Conservation (phyloP, 2,329 filamentous ascomycete species). For the Colletotrichum eleusines region DNA sequence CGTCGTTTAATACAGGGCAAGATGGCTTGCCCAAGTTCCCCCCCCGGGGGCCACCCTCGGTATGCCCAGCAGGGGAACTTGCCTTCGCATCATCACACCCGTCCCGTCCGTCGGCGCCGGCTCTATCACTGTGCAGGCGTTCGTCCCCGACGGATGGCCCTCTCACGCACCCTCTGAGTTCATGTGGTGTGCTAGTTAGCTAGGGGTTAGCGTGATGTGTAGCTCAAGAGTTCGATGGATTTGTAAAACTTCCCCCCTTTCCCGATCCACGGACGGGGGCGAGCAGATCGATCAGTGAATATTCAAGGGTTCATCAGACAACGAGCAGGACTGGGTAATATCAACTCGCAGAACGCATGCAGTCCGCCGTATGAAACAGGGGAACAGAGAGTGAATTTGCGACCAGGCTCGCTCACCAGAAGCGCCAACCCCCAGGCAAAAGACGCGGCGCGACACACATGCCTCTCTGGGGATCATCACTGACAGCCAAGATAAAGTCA, state of each 20-base stretch:
- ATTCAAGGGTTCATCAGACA: not conserved
- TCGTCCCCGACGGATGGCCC: conserved; percentile 22
- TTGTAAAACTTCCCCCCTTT: not conserved
- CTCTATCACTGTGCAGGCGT: conserved; percentile 36
- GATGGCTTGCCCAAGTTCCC: conserved; percentile 1
- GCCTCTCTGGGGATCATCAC: conserved; percentile 8
- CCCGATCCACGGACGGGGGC: not conserved
- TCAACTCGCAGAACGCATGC: not conserved
- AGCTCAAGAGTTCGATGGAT: too few relatives aligned
- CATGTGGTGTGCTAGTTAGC: not conserved
- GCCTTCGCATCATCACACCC: conserved; percentile 6
- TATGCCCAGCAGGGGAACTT: conserved; percentile 12
- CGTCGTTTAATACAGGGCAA: not conserved
- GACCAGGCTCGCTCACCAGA: too few relatives aligned
- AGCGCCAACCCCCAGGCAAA: too few relatives aligned
- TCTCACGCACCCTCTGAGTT: conserved; percentile 7
- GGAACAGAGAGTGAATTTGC: not conserved
- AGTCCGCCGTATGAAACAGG: too few relatives aligned
- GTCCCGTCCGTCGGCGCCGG: conserved; percentile 22
- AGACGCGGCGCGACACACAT: conserved; percentile 16
- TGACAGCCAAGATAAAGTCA: conserved; percentile 10
- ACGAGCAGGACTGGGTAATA: not conserved
- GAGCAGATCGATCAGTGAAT: not conserved
- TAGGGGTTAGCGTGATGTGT: too few relatives aligned
- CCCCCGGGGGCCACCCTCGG: conserved; percentile 27